Evolutionary conservation across 495 filamentous ascomycete species (phyloP), one percentile per base, ranked within the genome.

Genomic region (Bombardia bombarda): DNA sequence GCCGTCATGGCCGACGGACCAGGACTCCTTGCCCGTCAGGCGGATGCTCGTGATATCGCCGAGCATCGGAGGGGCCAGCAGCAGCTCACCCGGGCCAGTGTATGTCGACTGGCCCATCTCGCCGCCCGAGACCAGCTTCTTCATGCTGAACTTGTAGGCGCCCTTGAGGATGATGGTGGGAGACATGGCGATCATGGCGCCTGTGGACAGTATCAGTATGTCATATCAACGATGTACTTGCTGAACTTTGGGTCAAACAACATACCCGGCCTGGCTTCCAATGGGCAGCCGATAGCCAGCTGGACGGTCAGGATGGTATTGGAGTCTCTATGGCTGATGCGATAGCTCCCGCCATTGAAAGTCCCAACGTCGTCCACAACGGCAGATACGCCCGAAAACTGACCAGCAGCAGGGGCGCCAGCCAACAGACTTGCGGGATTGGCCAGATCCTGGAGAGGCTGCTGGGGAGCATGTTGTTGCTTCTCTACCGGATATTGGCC

Each of bases 171-270:
- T 86, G 28, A 97, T 75, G 2, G 82, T 84, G 5, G 87, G 82
- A 8, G 87, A 87, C 93, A 97, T 98, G 39, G 86, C 86, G 48
- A 98, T 86, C 88, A 98, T 95, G 32, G 77, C 74, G 31, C 87
- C 85, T 86, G 32, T 9, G 2, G 5, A 23, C n/a, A 3, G 1
- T 13, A 12, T 24, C 10, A 23, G 9, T 20, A 1, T 4, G 22
- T 18, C 3, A 8, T 34, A 4, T 13, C 1, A 14, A 36, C 12
- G n/a, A n/a, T n/a, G n/a, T n/a, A n/a, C n/a, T n/a, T n/a, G n/a
- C 7, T 24, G 20, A 28, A 13, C 13, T 30, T 13, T 8, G 28
- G 1, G 2, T 17, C 2, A 19, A 26, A 1, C 10, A n/a, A 55
- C 63, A 44, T 72, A 80, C 87, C 88, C 31, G 92, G 89, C 52